Base-by-base conservation (phyloP, 1,284 basidiomycete genomes). In the Mycena citricolor region DNA sequence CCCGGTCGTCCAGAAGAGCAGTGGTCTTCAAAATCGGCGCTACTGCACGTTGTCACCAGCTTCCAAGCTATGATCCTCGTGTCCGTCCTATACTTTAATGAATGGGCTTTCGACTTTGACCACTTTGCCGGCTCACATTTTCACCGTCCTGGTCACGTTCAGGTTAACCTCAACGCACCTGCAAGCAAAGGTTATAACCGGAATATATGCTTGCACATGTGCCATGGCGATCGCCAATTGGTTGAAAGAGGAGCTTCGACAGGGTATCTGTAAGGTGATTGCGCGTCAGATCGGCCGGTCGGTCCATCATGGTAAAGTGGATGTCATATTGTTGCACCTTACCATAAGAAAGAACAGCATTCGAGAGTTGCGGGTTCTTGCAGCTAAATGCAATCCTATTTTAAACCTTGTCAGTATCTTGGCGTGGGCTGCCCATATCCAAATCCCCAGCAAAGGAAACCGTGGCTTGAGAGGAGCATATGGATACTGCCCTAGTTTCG, bases 141-240 rank as follows among this genome's bases (percentile, higher is more conserved):
- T n/a, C n/a, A n/a, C n/a, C n/a, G n/a, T 20, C 76, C 74, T 10
- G 75, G 74, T 11, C 62, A 60, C 48, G 76, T 75, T 2, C 50
- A 63, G 53, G 71, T 69, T 19, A 65, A 71, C 47, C 47, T 62
- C 31, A 61, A 58, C 13, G 44, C 61, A 30, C 38, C 35, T 14
- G 53, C 51, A 4, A 76, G 73, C 48, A 67, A 71, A n/a, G 40
- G 35, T 2, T 77, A 77, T 54, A 77, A 79, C 55, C 60, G 61
- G 29, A 61, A 72, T 39, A 68, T 71, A 14, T 51, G 60, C 2
- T 41, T 62, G 29, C 62, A 77, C 39, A 77, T 71, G 3, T 62
- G 67, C 7, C 63, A 65, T 72, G 74, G 75, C 70, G 8, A 75
- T 78, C 37, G 63, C 75, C 4, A 72, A 76, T 13, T 79, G 76